Conservation (phyloP, 176 grass and related monocot genomes). For the Musa schizocarpa region DNA sequence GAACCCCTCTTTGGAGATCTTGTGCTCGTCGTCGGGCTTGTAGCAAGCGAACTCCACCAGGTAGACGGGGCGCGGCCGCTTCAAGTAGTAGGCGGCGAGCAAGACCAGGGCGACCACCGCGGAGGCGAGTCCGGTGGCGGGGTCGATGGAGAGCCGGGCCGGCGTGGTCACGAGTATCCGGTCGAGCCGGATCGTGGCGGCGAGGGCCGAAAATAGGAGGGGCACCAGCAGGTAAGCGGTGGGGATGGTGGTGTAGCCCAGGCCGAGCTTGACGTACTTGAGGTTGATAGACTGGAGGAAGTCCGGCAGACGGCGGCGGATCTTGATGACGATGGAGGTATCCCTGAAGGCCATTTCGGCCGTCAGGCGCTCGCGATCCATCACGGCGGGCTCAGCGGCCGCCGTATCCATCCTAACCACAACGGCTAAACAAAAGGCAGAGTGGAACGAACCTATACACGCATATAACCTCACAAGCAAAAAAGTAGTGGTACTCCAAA, state of each 20-base stretch:
- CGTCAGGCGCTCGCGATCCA: slow-evolving; percentile 55
- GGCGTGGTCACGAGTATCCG: slow-evolving; percentile 1
- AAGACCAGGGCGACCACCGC: slow-evolving; percentile 17
- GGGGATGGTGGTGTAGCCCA: slow-evolving; percentile 21
- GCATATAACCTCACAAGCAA: too few species aligned
- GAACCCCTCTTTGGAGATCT: slow-evolving; percentile 51
- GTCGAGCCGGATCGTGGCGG: slow-evolving; percentile 21
- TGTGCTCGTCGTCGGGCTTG: slow-evolving; percentile 32
- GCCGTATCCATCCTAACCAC: not conserved
- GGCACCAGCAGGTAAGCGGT: slow-evolving; percentile 23
- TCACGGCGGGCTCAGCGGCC: slow-evolving; percentile 14
- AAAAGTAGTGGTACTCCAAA: not conserved
- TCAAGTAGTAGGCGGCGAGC: slow-evolving; percentile 30
- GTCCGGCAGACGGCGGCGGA: slow-evolving; percentile 54
- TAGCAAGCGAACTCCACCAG: slow-evolving; percentile 70
- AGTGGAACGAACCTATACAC: too few species aligned
- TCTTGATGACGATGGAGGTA: slow-evolving; percentile 45
- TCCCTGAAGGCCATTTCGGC: slow-evolving; percentile 41
- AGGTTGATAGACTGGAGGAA: slow-evolving; percentile 60
- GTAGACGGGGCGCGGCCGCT: slow-evolving; percentile 49
- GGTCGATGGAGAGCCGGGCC: slow-evolving; percentile 29
- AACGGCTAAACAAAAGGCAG: too few species aligned
- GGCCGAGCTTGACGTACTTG: slow-evolving; percentile 64
- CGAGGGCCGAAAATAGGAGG: slow-evolving; percentile 26
- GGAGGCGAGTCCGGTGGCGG: slow-evolving; percentile 21